phyloP scores from a whole-genome alignment of 208 protist genomes.

The Wallacemonas sp. region DNA sequence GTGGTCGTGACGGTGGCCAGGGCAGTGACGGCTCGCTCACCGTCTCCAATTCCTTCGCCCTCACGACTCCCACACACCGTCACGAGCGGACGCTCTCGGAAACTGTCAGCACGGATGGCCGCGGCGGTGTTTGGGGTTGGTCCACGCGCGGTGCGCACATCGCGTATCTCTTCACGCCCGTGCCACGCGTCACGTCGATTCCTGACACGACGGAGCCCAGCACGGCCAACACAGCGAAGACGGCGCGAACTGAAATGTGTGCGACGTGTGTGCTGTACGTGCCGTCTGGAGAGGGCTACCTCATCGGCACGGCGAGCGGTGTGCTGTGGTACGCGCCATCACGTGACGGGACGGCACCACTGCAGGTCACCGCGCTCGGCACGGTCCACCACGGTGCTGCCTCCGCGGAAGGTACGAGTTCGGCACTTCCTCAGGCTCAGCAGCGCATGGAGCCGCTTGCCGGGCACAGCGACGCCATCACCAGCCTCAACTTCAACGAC shows the following conservation, averaged over 20 bases:
- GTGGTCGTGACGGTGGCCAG: too few relatives aligned
- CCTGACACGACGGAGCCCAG: slow-evolving; percentile 8
- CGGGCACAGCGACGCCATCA: slow-evolving; percentile 49
- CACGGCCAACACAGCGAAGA: slow-evolving; percentile 8
- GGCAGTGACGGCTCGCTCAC: background rate
- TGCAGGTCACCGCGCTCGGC: slow-evolving; percentile 32
- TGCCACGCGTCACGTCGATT: slow-evolving; percentile 23
- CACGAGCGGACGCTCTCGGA: background rate
- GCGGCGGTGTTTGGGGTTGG: background rate
- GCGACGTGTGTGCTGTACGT: slow-evolving; percentile 51
- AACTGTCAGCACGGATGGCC: too few relatives aligned
- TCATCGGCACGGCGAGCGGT: slow-evolving; percentile 49
- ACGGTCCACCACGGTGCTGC: slow-evolving; percentile 18
- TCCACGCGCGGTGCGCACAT: slow-evolving; percentile 21
- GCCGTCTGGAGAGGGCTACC: slow-evolving; percentile 41
- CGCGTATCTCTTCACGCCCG: slow-evolving; percentile 58
- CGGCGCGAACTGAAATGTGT: background rate
- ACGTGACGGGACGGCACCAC: slow-evolving; percentile 1
- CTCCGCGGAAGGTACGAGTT: background rate
- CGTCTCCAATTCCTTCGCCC: background rate
- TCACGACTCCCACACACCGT: background rate
- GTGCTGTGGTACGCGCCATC: slow-evolving; percentile 46
- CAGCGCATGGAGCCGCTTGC: slow-evolving; percentile 24
- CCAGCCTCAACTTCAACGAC: slow-evolving; percentile 56
- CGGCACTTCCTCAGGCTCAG: too few relatives aligned